Percentiles rank a stretch among this genome's conserved stretches.
Evolutionary conservation across 2,329 filamentous ascomycete species (phyloP).

Genomic region (Colletotrichum sp.): DNA sequence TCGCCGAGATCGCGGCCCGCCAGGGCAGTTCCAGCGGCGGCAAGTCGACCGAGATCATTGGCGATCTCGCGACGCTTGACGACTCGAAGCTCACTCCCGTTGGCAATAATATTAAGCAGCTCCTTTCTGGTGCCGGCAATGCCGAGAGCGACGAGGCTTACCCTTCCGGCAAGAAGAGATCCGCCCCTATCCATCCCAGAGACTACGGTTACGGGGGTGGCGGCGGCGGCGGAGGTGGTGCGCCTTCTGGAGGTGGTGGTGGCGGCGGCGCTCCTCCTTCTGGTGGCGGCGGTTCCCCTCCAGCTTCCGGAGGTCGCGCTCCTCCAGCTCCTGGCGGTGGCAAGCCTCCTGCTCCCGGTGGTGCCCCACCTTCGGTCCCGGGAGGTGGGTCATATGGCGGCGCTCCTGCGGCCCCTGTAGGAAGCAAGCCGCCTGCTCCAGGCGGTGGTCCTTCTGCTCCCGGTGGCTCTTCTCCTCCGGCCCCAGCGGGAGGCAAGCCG

Average conservation of each 20-base stretch:
- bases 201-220: background rate
- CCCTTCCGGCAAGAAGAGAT: background rate
- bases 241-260: background rate
- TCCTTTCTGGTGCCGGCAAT: conserved; percentile 27
- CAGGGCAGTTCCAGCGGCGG: background rate
- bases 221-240: background rate
- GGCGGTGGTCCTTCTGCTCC: background rate
- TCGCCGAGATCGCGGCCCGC: conserved; percentile 21
- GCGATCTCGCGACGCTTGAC: conserved; percentile 39
- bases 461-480: background rate
- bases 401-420: background rate
- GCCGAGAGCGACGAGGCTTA: conserved; percentile 27
- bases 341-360: background rate
- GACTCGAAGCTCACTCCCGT: conserved; percentile 34
- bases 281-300: background rate
- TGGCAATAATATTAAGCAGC: conserved; percentile 32
- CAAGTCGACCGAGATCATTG: conserved; percentile 29
- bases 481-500: background rate
- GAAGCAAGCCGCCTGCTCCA: background rate
- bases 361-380: background rate
- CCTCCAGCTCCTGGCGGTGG: background rate
- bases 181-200: background rate
- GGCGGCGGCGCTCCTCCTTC: background rate
- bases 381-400: background rate
- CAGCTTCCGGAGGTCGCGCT: background rate